phyloP scores from a whole-genome alignment of 2,329 filamentous ascomycete species.

The Monosporascus sp. region DNA sequence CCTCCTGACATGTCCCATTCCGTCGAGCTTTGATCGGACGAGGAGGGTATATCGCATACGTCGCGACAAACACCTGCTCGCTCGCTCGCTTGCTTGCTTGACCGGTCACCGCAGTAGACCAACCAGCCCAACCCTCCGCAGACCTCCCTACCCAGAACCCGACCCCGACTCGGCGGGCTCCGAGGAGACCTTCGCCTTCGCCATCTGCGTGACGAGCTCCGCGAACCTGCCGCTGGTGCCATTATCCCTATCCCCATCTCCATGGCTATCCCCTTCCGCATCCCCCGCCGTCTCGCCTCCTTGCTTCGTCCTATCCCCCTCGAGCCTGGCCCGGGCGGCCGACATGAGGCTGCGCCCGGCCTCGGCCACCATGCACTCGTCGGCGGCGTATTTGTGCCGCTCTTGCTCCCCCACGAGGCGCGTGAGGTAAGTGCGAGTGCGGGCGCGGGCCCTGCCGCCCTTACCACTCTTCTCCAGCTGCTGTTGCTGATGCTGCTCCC shows the following conservation, averaged over 20 bases:
- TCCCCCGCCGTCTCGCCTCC: conserved; percentile 2
- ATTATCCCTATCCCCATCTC: conserved; percentile 2
- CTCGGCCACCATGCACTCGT: conserved; percentile 32
- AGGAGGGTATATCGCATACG: too few relatives aligned
- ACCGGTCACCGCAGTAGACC: not conserved
- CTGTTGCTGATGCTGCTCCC: conserved; percentile 20
- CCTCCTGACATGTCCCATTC: too few relatives aligned
- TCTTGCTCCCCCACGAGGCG: conserved; percentile 41
- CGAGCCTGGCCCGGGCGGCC: conserved; percentile 5
- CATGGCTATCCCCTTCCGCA: not conserved
- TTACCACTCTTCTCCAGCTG: too few relatives aligned
- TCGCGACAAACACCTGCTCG: too few relatives aligned
- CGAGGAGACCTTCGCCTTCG: conserved; percentile 15
- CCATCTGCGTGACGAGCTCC: conserved; percentile 23
- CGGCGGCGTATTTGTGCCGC: conserved; percentile 31
- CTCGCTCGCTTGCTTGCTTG: not conserved
- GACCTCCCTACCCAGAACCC: conserved; percentile 4
- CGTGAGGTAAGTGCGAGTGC: conserved; percentile 42
- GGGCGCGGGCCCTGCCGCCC: conserved; percentile 6
- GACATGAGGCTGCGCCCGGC: conserved; percentile 10
- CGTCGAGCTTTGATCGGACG: too few relatives aligned
- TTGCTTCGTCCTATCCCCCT: conserved; percentile 9
- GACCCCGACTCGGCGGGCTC: conserved; percentile 3
- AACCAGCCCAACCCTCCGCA: conserved; percentile 1
- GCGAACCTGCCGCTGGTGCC: conserved; percentile 23